A percentile compares a stretch with the other conserved stretches of the same genome.
Conservation (phyloP, 169 alveolate species). For the Cryptosporidium andersoni region DNA sequence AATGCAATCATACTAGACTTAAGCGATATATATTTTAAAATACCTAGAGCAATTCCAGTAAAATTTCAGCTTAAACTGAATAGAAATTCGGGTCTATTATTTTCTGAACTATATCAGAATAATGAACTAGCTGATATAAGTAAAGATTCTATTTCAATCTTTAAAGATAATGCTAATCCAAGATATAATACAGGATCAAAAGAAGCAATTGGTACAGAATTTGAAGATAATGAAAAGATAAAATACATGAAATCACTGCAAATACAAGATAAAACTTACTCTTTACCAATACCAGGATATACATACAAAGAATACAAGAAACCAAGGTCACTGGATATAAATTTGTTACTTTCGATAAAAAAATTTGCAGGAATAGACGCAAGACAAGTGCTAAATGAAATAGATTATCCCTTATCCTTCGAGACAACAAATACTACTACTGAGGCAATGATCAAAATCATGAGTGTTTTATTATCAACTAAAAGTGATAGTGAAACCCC, state of each 20-base stretch:
- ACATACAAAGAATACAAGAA: conserved; percentile 59
- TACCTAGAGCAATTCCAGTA: conserved; percentile 43
- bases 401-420: conserved; percentile 47
- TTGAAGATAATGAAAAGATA: neutral
- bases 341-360: conserved; percentile 51
- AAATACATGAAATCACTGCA: too few relatives aligned
- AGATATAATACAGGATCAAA: neutral
- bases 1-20: conserved; percentile 55
- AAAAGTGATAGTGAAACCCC: neutral
- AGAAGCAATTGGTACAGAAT: neutral
- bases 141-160: too few relatives aligned
- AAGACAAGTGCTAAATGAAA: conserved; percentile 61
- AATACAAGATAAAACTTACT: conserved; percentile 1
- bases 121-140: conserved; percentile 12
- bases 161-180: neutral
- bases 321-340: conserved; percentile 60
- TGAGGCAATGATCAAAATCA: neutral
- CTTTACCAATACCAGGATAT: conserved; percentile 60
- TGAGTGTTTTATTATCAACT: conserved; percentile 25
- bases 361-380: conserved; percentile 51
- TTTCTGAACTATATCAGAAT: conserved; percentile 27
- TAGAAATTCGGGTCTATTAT: conserved; percentile 46
- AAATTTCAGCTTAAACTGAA: conserved; percentile 18
- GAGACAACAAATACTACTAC: conserved; percentile 34
- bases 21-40: conserved; percentile 55